Base-by-base conservation (phyloP, 352 stramenopile species). In the Phytopythium boreale region DNA sequence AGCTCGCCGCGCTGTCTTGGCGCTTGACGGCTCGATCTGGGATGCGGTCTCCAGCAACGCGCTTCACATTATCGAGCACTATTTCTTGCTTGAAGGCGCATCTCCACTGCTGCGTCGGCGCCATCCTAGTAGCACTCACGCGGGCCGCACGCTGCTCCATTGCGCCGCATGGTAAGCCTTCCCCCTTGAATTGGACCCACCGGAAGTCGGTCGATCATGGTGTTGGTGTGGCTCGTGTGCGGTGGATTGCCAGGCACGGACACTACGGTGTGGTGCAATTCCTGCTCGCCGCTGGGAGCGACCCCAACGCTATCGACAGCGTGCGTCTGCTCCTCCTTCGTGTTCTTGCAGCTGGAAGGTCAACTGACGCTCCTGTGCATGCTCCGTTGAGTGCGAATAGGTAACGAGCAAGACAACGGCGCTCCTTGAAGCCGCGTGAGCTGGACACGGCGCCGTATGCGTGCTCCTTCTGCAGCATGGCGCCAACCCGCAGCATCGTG, bases 121-220 rank as follows among this genome's bases (percentile, higher is more conserved):
- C 39, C 75, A 77, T 14, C 79, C 82, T 10, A 63, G 76, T 11
- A 55, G 56, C 14, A 64, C 72, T 2, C 79, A 93, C 44, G 82
- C 77, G n/a, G 74, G 82, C 0, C 79, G 82, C 6, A 84, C 82
- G 14, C 49, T 92, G 34, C 67, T 93, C 20, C 85, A 93, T 60
- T 84, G 66, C 8, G 82, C 85, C 2, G 77, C 79, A 6, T 93
- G 80, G 83, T 90, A 36, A 55, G 24, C 2, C 41, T 36, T 49
- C 7, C 19, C 2, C 2, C 43, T 26, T 11, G 43, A 49, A 8
- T 20, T 26, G 5, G 3, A 10, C 6, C 11, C 24, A 15, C 17
- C 14, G 46, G n/a, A 4, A 27, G 22, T 37, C 24, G 1, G 3
- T 14, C 1, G 52, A 62, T 34, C 22, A 17, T 68, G 15, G 29